Evolutionary conservation across 306 rosid genomes (phyloP).

Genomic region (Abrus precatorius): DNA sequence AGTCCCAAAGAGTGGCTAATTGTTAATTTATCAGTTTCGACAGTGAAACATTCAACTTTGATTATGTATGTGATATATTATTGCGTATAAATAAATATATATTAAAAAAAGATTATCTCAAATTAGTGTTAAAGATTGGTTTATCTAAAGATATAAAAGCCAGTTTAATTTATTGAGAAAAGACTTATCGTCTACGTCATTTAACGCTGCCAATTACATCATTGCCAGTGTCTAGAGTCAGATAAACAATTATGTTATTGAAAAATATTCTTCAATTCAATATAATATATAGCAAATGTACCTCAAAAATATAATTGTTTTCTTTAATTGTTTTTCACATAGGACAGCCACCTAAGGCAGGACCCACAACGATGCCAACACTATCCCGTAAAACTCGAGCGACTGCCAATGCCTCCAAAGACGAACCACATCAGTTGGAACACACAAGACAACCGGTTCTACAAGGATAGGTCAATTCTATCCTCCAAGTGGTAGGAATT

Average conservation of each 20-base stretch:
- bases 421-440: neutral
- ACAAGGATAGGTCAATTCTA: neutral
- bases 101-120: too few relatives aligned
- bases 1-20: neutral
- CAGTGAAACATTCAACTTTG: too few relatives aligned
- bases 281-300: neutral
- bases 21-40: too few relatives aligned
- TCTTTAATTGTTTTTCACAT: neutral
- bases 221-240: slow-evolving; percentile 8
- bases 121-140: neutral
- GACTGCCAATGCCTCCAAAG: neutral
- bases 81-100: too few relatives aligned
- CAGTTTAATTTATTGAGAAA: neutral
- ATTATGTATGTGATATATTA: too few relatives aligned
- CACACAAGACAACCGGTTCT: neutral
- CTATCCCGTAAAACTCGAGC: neutral
- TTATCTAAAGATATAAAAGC: slow-evolving; percentile 8
- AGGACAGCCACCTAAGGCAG: slow-evolving; percentile 40
- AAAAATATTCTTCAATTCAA: neutral
- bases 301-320: neutral
- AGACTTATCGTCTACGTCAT: neutral
- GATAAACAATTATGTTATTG: neutral
- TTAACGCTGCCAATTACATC: slow-evolving; percentile 18
- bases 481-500: neutral
- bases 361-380: slow-evolving; percentile 38